Base-by-base conservation (phyloP, 768 basidiomycete species). In the Lactarius indigo region DNA sequence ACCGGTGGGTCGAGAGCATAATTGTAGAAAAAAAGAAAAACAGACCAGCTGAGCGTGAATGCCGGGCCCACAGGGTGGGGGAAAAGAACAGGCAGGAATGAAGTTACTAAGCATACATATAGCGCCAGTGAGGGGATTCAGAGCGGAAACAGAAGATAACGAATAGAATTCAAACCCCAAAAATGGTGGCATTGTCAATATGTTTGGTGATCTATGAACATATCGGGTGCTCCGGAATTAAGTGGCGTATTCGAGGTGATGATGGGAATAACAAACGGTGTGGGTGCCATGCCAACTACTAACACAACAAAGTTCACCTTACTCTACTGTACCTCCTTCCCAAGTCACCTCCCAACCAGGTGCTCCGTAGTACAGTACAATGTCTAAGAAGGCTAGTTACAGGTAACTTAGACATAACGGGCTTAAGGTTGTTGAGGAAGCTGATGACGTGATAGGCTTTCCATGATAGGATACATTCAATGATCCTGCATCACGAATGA, bases 351-450 rank as follows among this genome's bases (percentile, higher is more conserved):
- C 47, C 4, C 9, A 23, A 23, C 47, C n/a, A 12, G n/a, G 47
- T n/a, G 8, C 23, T 47, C n/a, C 44, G 23, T 10, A 26, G 23
- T 15, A 47, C n/a, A 26, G 23, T 15, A 12, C 23, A 26, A 26
- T 10, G 12, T 50, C 12, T 13, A 23, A 10, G 10, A 50, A 13
- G n/a, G 23, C 50, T 50, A 9, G 50, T 18, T 23, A 13, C 30
- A 30, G 35, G 35, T 31, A 31, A 4, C 3, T 2, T 20, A 15
- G 10, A 33, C n/a, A 33, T 23, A 9, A 30, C 31, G 31, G 20
- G 31, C 18, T n/a, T 15, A 30, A 6, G 15, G 71, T 58, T 52
- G 63, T 39, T 44, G 55, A 75, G 70, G 73, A 74, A 7, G 57
- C 37, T 6, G 65, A 66, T n/a, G 56, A 63, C 55, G 57, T 63